Conservation (phyloP, 2,329 filamentous ascomycete species). For the Hypoxylon sp. region DNA sequence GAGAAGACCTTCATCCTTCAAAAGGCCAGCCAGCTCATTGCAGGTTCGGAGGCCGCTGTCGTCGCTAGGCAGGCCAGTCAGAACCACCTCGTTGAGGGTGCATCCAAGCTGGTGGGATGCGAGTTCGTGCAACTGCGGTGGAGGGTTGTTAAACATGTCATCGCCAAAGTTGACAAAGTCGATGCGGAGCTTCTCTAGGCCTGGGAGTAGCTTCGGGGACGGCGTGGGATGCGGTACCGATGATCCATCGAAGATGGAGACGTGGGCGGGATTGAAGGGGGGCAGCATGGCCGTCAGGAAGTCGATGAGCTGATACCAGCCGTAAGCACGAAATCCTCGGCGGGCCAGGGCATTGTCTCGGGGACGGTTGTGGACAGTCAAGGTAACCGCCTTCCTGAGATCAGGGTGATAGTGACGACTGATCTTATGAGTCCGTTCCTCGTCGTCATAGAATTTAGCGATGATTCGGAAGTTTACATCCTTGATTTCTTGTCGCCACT, state of each 20-base stretch:
- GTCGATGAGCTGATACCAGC: slow-evolving; percentile 62
- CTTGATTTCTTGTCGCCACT: slow-evolving; percentile 54
- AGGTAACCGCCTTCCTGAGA: slow-evolving; percentile 51
- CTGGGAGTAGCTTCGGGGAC: slow-evolving; percentile 56
- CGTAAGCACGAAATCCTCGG: slow-evolving; percentile 62
- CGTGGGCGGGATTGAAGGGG: slow-evolving; percentile 55
- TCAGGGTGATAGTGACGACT: slow-evolving; percentile 53
- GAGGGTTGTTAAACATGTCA: slow-evolving; percentile 54
- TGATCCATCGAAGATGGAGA: slow-evolving; percentile 1
- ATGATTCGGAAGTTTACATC: slow-evolving; percentile 61
- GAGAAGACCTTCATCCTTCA: slow-evolving; percentile 62
- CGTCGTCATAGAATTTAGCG: slow-evolving; percentile 64
- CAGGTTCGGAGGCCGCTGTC: slow-evolving; percentile 57
- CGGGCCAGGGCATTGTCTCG: slow-evolving; percentile 57
- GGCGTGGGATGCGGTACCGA: slow-evolving; percentile 7
- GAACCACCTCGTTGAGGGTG: slow-evolving; percentile 59
- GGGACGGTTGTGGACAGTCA: slow-evolving; percentile 54
- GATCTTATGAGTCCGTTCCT: slow-evolving; percentile 52
- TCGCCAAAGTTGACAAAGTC: slow-evolving; percentile 64
- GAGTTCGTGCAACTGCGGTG: slow-evolving; percentile 59
- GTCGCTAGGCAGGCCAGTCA: slow-evolving; percentile 61
- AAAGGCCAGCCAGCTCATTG: slow-evolving; percentile 58
- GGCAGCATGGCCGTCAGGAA: slow-evolving; percentile 61
- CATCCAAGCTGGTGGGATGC: slow-evolving; percentile 62
- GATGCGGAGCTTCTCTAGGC: slow-evolving; percentile 56